These are phyloP conservation scores for Fennellomyces sp. DNA, from an alignment of 371 early-diverging fungal species.

Conservation along the genomic window DNA sequence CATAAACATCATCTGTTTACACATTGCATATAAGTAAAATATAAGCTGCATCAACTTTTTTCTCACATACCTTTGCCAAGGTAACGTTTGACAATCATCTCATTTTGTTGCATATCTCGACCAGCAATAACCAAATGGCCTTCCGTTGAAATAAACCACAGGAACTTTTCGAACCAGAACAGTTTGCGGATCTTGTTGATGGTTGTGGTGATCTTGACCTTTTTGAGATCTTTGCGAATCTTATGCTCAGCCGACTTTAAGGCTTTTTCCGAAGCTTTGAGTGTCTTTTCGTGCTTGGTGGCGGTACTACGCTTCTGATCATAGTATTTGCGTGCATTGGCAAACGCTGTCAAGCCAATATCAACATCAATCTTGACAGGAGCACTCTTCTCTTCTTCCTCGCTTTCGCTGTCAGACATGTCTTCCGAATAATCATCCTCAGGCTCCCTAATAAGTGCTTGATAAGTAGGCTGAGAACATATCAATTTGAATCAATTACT, in stretches of 20 bases:
- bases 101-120: slow-evolving; percentile 97
- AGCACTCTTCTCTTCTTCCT: slow-evolving; percentile 36
- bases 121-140: slow-evolving; percentile 96
- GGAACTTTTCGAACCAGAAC: slow-evolving; percentile 99
- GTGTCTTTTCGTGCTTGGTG: slow-evolving; percentile 89
- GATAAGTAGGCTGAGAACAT: no score
- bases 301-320: slow-evolving; percentile 81
- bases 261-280: slow-evolving; percentile 82
- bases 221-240: slow-evolving; percentile 80
- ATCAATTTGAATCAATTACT: no score
- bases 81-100: slow-evolving; percentile 92
- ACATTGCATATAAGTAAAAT: neutral
- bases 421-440: slow-evolving; percentile 41
- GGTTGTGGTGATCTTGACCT: slow-evolving; percentile 70
- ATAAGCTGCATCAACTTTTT: neutral
- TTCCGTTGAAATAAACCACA: slow-evolving; percentile 97
- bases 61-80: slow-evolving; percentile 54
- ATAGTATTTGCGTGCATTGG: slow-evolving; percentile 93
- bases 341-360: slow-evolving; percentile 84
- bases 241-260: slow-evolving; percentile 90
- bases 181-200: slow-evolving; percentile 90
- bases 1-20: slow-evolving; percentile 85
- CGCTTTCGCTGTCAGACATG: slow-evolving; percentile 27
- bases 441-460: neutral
- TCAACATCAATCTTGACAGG: slow-evolving; percentile 79